Evolutionary conservation across 2,329 filamentous ascomycete genomes (phyloP).

Genomic region (Penicillium sp.): DNA sequence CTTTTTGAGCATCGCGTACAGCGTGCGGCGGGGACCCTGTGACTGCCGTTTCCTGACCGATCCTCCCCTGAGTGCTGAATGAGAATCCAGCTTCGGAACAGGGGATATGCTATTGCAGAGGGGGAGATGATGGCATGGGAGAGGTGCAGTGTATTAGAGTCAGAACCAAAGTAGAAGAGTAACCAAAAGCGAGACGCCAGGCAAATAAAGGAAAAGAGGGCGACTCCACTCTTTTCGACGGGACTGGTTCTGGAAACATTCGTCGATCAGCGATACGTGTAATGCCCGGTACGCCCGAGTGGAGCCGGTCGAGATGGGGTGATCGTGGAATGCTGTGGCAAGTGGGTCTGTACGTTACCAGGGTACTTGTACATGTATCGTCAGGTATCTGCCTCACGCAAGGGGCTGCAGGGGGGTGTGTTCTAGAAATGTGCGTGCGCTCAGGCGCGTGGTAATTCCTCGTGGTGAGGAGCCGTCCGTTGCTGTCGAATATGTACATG

Average conservation of each 20-base stretch:
- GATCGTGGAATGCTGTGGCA: background rate
- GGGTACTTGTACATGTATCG: background rate
- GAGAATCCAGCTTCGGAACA: slow-evolving; percentile 19
- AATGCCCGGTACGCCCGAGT: slow-evolving; percentile 6
- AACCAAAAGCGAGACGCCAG: background rate
- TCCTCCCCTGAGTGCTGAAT: slow-evolving; percentile 19
- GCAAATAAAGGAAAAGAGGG: slow-evolving; percentile 10
- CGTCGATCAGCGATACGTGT: slow-evolving; percentile 17
- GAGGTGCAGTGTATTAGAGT: background rate
- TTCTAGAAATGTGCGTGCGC: slow-evolving; percentile 8
- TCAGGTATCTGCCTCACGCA: background rate
- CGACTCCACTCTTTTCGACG: slow-evolving; percentile 5
- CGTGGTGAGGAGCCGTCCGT: background rate
- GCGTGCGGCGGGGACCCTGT: slow-evolving; percentile 23
- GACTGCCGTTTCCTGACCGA: slow-evolving; percentile 23
- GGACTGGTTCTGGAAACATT: slow-evolving; percentile 21
- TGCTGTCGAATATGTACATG: too few relatives aligned
- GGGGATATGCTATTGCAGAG: slow-evolving; percentile 12
- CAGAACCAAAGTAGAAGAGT: background rate
- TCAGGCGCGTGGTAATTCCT: slow-evolving; percentile 6
- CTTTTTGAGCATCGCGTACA: slow-evolving; percentile 42
- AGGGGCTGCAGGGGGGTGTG: background rate
- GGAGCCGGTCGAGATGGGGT: slow-evolving; percentile 1
- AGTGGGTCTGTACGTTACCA: background rate
- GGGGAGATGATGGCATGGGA: background rate